phyloP scores from a whole-genome alignment of 225 moss, liverwort and hornwort species.

The Polytrichum commune region DNA sequence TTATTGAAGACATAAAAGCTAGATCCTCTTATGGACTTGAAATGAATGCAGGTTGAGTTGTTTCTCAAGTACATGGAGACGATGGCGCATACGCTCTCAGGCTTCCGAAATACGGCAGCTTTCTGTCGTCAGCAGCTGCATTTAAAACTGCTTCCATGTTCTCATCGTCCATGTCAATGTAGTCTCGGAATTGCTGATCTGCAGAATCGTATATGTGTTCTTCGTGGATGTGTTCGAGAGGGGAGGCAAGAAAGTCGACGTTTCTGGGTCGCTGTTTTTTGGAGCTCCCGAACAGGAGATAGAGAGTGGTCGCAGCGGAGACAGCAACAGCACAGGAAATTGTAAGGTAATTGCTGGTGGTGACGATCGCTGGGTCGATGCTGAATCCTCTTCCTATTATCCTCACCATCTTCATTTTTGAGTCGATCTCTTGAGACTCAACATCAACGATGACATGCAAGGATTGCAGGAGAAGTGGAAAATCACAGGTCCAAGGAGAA shows the following conservation, averaged over 20 bases:
- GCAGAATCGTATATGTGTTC: background rate
- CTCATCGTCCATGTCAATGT: conserved; percentile 2
- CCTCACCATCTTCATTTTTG: conserved; percentile 6
- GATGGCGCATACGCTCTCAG: no score
- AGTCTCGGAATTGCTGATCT: conserved; percentile 7
- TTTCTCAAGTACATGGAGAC: no score
- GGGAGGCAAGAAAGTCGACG: background rate
- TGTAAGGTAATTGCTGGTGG: conserved; percentile 7
- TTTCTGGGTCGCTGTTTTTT: conserved; percentile 5
- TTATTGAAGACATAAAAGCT: no score
- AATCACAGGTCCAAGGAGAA: no score
- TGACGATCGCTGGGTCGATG: conserved; percentile 10
- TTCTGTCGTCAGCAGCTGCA: background rate
- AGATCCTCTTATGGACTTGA: no score
- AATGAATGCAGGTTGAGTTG: no score
- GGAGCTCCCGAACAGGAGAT: conserved; percentile 7
- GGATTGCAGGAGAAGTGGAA: no score
- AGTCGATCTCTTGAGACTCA: no score
- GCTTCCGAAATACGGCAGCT: no score
- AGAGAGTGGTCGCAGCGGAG: conserved; percentile 11
- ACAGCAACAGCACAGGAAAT: conserved; percentile 6
- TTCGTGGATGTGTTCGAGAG: background rate
- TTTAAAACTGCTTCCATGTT: background rate
- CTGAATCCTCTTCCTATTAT: background rate
- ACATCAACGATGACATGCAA: no score